These are phyloP conservation scores for Candida stauntonica DNA, from an alignment of 805 yeast genomes.

Conservation along the genomic window DNA sequence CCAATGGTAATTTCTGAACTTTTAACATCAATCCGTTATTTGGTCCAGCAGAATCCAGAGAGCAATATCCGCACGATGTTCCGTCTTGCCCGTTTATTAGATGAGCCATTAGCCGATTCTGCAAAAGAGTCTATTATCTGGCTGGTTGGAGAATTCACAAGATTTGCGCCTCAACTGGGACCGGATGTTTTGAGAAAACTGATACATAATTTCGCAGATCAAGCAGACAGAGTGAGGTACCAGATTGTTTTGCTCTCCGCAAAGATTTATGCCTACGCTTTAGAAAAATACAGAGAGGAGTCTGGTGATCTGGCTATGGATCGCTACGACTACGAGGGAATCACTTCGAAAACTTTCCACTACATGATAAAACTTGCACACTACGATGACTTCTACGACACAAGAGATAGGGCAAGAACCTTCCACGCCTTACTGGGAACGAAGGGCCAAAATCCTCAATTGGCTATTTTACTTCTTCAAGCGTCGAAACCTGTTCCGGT, in stretches of 20 bases:
- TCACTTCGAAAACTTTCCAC: slow-evolving; percentile 50
- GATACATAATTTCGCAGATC: slow-evolving; percentile 48
- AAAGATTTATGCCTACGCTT: slow-evolving; percentile 56
- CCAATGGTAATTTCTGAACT: slow-evolving; percentile 51
- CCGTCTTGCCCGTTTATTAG: slow-evolving; percentile 38
- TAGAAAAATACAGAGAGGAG: slow-evolving; percentile 36
- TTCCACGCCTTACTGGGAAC: slow-evolving; percentile 54
- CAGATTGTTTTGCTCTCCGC: slow-evolving; percentile 73
- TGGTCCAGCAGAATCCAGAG: slow-evolving; percentile 60
- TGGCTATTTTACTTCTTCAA: slow-evolving; percentile 67
- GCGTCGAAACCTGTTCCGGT: slow-evolving; percentile 70
- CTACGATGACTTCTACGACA: slow-evolving; percentile 71
- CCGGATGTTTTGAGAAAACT: slow-evolving; percentile 72
- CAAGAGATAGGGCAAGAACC: slow-evolving; percentile 81
- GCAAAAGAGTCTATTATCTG: slow-evolving; percentile 86
- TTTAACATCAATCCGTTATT: slow-evolving; percentile 64
- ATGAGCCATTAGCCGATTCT: slow-evolving; percentile 28
- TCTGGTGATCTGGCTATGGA: slow-evolving; percentile 24
- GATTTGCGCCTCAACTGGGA: slow-evolving; percentile 44
- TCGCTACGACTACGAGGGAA: slow-evolving; percentile 32
- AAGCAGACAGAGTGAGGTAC: slow-evolving; percentile 55
- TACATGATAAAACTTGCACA: slow-evolving; percentile 59
- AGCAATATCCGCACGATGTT: slow-evolving; percentile 52
- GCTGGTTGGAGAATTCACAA: slow-evolving; percentile 82
- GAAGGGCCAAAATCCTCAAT: slow-evolving; percentile 40